Evolutionary conservation across 2,329 filamentous ascomycete species (phyloP), one percentile per base, ranked within the genome.

Genomic region (Microsporum audouinii): DNA sequence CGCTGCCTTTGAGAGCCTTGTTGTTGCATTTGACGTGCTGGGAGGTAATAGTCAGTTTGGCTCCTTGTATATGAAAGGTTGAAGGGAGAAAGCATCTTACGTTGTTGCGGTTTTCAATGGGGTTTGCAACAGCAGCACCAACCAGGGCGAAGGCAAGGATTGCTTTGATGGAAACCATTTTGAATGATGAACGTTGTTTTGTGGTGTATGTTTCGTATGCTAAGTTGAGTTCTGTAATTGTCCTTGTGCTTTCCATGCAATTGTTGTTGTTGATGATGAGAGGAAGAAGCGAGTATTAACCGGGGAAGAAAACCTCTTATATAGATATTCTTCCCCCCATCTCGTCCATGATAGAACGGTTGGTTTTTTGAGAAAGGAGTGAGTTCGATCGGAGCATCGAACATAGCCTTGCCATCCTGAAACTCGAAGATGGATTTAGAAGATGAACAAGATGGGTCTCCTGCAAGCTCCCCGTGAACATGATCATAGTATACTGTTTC

Each of bases 121-220:
- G 36, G 34, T 27, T 43, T 57, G 55, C 55, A 29, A 43, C 27
- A 23, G 55, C 55, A 43, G 55, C 27, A 36, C 34, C 34, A 36
- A 36, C 10, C 36, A 57, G 55, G 36, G 55, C 34, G 31, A 57
- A 29, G 34, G 36, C 17, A 10, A 57, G 55, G 36, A 57, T 57
- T 29, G 55, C 23, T 17, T 57, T 57, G 55, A 57, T 31, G 10
- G 55, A 29, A 41, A 57, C 55, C 55, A 57, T 57, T 41, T 57
- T 57, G 55, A 34, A 17, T 5, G 55, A 57, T 10, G 4, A 39
- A 10, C 29, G 23, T 31, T 41, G 55, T 29, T 29, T 57, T n/a
- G 34, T 39, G 5, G 55, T 27, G 17, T 8, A 29, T 39, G 33
- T 57, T 57, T 53, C n/a, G 8, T 53, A 27, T 34, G 27, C 7